Percentiles rank a stretch among this genome's conserved stretches.
phyloP scores from a whole-genome alignment of 31 red algal species.

The Pterothamnion heteromorphum region DNA sequence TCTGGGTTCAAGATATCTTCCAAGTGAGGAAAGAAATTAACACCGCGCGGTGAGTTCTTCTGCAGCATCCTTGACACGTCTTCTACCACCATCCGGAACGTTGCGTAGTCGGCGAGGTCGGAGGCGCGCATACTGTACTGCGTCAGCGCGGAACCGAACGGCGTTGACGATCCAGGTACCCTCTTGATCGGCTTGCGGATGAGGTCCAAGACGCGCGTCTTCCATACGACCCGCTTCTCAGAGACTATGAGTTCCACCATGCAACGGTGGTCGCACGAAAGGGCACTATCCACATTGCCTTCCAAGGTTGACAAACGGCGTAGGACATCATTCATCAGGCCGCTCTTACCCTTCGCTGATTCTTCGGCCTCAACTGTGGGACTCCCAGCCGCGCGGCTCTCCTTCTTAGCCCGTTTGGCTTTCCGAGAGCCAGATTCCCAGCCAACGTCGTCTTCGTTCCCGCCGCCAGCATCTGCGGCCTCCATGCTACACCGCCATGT shows the following conservation, averaged over 20 bases:
- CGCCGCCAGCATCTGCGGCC: too few relatives aligned
- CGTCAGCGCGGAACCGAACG: not conserved
- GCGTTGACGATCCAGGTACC: not conserved
- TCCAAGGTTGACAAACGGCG: not conserved
- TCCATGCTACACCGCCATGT: too few relatives aligned
- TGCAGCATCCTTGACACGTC: not conserved
- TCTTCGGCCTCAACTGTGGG: too few relatives aligned
- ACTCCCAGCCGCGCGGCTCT: too few relatives aligned
- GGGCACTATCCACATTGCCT: not conserved
- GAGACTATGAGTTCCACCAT: not conserved
- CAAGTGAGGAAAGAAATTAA: not conserved
- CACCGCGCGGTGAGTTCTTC: not conserved
- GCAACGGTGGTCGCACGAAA: not conserved
- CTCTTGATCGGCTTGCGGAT: not conserved
- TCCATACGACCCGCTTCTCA: not conserved
- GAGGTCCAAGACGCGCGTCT: not conserved
- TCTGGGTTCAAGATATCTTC: not conserved
- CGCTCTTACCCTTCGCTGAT: too few relatives aligned
- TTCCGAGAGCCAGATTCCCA: too few relatives aligned
- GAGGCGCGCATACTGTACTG: not conserved
- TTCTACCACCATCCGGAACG: not conserved
- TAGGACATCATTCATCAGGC: not conserved
- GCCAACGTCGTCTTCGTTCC: too few relatives aligned
- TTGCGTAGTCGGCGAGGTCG: not conserved
- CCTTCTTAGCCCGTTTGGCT: too few relatives aligned